These are phyloP conservation scores for Talaromyces sp. DNA, from an alignment of 2,329 filamentous ascomycete genomes.

Conservation along the genomic window DNA sequence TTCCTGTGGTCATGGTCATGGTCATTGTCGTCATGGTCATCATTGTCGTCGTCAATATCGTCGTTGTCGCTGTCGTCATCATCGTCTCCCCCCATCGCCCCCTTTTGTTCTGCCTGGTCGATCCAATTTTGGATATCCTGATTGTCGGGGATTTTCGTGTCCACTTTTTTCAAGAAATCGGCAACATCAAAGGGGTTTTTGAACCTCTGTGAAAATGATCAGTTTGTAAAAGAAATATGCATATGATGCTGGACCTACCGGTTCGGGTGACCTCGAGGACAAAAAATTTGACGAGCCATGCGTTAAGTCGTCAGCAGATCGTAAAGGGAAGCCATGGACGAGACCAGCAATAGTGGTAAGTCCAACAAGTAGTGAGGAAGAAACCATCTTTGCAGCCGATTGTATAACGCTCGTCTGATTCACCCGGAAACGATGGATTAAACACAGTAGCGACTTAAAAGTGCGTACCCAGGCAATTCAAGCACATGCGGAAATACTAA, in stretches of 20 bases:
- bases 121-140: conserved; percentile 10
- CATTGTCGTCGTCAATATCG: neutral
- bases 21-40: neutral
- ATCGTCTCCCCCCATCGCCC: conserved; percentile 1
- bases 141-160: conserved; percentile 9
- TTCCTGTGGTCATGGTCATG: neutral
- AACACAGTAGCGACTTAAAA: neutral
- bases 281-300: neutral
- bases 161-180: conserved; percentile 3
- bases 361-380: neutral
- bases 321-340: conserved; percentile 3
- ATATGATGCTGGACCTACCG: neutral
- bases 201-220: conserved; percentile 3
- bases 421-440: neutral
- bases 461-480: neutral
- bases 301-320: neutral
- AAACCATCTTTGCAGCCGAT: conserved; percentile 4
- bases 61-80: neutral
- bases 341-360: conserved; percentile 1
- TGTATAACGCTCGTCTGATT: neutral
- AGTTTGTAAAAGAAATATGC: neutral
- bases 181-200: conserved; percentile 9
- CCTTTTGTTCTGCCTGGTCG: conserved; percentile 3
- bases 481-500: neutral
- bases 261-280: neutral